Conservation (phyloP, 106 monocot species). For the Alisma plantagoaquatica region DNA sequence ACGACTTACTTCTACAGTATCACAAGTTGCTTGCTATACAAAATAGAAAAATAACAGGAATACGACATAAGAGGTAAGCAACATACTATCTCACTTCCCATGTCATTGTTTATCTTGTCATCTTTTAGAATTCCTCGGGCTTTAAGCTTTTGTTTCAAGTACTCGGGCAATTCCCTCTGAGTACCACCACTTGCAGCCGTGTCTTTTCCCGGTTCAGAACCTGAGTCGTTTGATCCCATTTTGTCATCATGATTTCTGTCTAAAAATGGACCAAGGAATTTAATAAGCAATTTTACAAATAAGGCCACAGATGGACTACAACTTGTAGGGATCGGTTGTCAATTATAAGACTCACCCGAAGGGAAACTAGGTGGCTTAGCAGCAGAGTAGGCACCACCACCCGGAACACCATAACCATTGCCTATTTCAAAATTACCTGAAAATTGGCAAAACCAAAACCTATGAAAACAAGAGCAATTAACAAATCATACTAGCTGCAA, state of each 20-base stretch:
- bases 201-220: constrained; percentile 15
- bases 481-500: neutral
- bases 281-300: too few species aligned
- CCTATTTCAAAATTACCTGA: constrained; percentile 93
- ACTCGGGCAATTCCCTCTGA: constrained; percentile 64
- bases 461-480: neutral
- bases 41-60: constrained; percentile 1
- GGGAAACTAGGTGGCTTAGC: constrained; percentile 16
- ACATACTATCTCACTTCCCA: constrained; percentile 26
- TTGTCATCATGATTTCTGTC: too few species aligned
- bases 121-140: constrained; percentile 85
- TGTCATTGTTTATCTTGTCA: constrained; percentile 22
- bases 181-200: constrained; percentile 29
- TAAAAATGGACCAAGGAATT: too few species aligned
- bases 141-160: constrained; percentile 73
- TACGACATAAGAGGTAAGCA: too few species aligned
- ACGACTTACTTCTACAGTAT: too few species aligned
- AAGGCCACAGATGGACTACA: too few species aligned
- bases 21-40: too few species aligned
- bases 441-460: neutral
- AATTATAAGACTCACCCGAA: constrained; percentile 25
- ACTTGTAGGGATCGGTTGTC: constrained; percentile 4
- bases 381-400: constrained; percentile 86
- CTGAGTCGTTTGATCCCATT: too few species aligned
- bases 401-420: constrained; percentile 99